phyloP scores from a whole-genome alignment of 805 yeast species.

The Sungouiozyma ichnusensis region DNA sequence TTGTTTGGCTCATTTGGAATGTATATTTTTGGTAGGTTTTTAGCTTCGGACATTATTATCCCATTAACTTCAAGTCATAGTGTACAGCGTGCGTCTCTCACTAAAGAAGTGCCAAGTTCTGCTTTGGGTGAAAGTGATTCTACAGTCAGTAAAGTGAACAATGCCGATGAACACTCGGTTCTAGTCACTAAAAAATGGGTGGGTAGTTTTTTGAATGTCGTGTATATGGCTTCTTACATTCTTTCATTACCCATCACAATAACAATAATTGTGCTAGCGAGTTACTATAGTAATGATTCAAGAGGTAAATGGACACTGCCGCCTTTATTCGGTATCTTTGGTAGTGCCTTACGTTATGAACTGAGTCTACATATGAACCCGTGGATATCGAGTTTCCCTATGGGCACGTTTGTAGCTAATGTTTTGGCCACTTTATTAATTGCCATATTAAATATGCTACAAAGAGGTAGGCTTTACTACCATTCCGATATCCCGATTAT shows the following conservation, averaged over 20 bases:
- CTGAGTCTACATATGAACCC: constrained; percentile 42
- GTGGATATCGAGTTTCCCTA: constrained; percentile 37
- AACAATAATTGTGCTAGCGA: constrained; percentile 20
- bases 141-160: background rate
- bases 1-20: constrained; percentile 52
- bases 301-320: constrained; percentile 61
- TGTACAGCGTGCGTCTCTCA: too few species aligned
- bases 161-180: background rate
- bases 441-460: constrained; percentile 15
- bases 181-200: constrained; percentile 2
- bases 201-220: background rate
- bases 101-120: too few species aligned
- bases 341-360: constrained; percentile 48
- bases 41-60: constrained; percentile 19
- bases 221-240: constrained; percentile 2
- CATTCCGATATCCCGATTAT: constrained; percentile 23
- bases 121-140: background rate
- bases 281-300: constrained; percentile 33
- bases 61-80: too few species aligned
- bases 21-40: constrained; percentile 47
- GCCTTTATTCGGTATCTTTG: constrained; percentile 61
- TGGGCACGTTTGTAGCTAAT: constrained; percentile 44
- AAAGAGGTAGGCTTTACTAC: constrained; percentile 33
- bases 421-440: constrained; percentile 28
- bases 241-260: constrained; percentile 18